Percentiles rank a stretch among this genome's conserved stretches.
Conservation (phyloP, 2,329 filamentous ascomycete genomes). For the Botrytis fragariae region DNA sequence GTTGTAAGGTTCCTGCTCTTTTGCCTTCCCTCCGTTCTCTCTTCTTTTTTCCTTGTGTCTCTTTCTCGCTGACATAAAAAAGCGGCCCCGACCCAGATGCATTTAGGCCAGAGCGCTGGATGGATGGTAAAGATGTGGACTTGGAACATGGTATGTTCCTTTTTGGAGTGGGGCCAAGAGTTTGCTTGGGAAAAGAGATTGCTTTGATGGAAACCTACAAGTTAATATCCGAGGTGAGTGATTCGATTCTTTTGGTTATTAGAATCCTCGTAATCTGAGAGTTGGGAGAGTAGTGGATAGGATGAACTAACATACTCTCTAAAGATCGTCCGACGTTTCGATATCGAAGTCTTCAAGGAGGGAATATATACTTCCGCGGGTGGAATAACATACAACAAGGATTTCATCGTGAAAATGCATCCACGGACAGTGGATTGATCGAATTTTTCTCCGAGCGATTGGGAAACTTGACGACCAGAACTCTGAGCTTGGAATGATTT, state of each 20-base stretch:
- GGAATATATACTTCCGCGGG: conserved; percentile 28
- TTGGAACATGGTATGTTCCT: conserved; percentile 28
- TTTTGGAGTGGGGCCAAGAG: conserved; percentile 29
- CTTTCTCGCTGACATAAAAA: neutral
- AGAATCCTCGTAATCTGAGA: neutral
- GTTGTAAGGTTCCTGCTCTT: conserved; percentile 37
- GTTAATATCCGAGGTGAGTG: conserved; percentile 28
- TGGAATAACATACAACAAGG: conserved; percentile 28
- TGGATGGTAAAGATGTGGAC: conserved; percentile 32
- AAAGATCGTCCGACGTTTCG: conserved; percentile 23
- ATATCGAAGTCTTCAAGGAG: conserved; percentile 25
- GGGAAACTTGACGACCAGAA: accelerated
- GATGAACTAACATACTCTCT: neutral
- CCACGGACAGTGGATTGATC: neutral
- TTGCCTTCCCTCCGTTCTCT: neutral
- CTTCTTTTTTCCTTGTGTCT: accelerated
- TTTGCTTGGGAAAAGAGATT: conserved; percentile 34
- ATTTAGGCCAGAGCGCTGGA: conserved; percentile 55
- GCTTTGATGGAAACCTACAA: conserved; percentile 33
- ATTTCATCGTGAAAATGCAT: conserved; percentile 22
- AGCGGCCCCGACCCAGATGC: conserved; percentile 49
- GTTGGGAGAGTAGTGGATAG: no score
- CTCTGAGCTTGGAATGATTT: neutral
- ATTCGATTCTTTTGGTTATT: neutral
- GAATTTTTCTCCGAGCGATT: accelerated